Conservation (phyloP, 164 flowering plant genomes). For the Malania oleifera region DNA sequence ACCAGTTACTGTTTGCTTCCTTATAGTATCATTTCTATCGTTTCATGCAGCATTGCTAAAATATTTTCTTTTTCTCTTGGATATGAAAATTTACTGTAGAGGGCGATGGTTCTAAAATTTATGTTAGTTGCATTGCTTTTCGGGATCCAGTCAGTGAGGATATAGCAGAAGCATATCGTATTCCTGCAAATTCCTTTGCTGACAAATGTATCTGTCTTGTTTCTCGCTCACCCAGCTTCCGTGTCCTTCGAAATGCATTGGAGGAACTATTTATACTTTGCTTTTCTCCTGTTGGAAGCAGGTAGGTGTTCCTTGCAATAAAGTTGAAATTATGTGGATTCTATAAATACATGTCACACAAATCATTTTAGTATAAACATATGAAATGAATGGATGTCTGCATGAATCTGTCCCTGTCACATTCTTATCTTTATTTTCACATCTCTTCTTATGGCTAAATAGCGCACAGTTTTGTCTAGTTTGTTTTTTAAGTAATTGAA, state of each 20-base stretch:
- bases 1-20: no score
- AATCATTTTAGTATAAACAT: no score
- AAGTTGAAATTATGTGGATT: no score
- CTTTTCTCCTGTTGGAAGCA: constrained; percentile 79
- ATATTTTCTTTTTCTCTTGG: background rate
- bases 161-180: constrained; percentile 84
- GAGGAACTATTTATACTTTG: constrained; percentile 86
- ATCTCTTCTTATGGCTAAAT: no score
- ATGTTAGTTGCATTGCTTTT: constrained; percentile 95
- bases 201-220: constrained; percentile 97
- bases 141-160: constrained; percentile 95
- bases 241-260: constrained; percentile 64
- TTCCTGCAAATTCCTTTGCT: constrained; percentile 86
- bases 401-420: no score
- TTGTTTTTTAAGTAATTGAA: no score
- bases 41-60: background rate
- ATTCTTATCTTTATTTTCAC: no score
- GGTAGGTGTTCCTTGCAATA: constrained; percentile 51
- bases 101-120: constrained; percentile 99
- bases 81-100: constrained; percentile 45
- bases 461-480: no score
- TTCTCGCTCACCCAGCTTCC: constrained; percentile 83
- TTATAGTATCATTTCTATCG: background rate
- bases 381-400: no score
- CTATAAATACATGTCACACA: no score